A percentile compares a stretch with the other conserved stretches of the same genome.
These are phyloP conservation scores for Boletus fagicola DNA, from an alignment of 768 basidiomycete species.

Conservation along the genomic window DNA sequence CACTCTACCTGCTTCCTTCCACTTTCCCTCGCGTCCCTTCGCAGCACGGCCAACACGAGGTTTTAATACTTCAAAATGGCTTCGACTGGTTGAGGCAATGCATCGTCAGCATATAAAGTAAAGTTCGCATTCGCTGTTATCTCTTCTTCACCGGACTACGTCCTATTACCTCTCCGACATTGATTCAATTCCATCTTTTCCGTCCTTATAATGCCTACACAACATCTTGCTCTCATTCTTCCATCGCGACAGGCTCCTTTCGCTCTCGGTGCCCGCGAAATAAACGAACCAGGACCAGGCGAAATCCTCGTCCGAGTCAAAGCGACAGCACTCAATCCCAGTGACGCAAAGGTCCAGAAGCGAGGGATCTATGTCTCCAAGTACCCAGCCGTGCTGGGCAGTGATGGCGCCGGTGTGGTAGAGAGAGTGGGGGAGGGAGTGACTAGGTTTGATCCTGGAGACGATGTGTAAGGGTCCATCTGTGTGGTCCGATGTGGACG, in stretches of 20 bases:
- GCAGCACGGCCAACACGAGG: slow-evolving; percentile 37
- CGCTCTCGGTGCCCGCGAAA: slow-evolving; percentile 30
- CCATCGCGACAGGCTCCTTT: slow-evolving; percentile 38
- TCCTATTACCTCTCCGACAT: slow-evolving; percentile 14
- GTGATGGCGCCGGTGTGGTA: slow-evolving; percentile 52
- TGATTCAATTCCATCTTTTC: slow-evolving; percentile 3
- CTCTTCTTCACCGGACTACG: slow-evolving; percentile 15
- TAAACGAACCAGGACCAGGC: slow-evolving; percentile 44
- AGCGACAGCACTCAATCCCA: slow-evolving; percentile 50
- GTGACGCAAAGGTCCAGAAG: slow-evolving; percentile 51
- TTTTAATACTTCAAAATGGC: slow-evolving; percentile 29
- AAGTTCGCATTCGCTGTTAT: slow-evolving; percentile 19
- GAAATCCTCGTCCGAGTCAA: slow-evolving; percentile 49
- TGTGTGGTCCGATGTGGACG: slow-evolving; percentile 1
- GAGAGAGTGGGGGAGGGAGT: slow-evolving; percentile 53
- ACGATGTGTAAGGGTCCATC: slow-evolving; percentile 46
- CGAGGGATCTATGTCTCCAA: slow-evolving; percentile 37
- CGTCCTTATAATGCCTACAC: slow-evolving; percentile 24
- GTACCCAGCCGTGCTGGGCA: slow-evolving; percentile 48
- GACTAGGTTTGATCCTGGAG: slow-evolving; percentile 46
- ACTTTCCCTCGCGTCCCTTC: slow-evolving; percentile 29
- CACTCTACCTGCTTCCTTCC: slow-evolving; percentile 20
- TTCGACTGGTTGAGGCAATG: slow-evolving; percentile 31
- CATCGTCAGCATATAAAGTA: slow-evolving; percentile 30
- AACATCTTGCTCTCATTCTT: slow-evolving; percentile 31